Percentiles rank a stretch among this genome's conserved stretches.
Conservation (phyloP, 305 asterid genomes). For the Nicotiana rustica region DNA sequence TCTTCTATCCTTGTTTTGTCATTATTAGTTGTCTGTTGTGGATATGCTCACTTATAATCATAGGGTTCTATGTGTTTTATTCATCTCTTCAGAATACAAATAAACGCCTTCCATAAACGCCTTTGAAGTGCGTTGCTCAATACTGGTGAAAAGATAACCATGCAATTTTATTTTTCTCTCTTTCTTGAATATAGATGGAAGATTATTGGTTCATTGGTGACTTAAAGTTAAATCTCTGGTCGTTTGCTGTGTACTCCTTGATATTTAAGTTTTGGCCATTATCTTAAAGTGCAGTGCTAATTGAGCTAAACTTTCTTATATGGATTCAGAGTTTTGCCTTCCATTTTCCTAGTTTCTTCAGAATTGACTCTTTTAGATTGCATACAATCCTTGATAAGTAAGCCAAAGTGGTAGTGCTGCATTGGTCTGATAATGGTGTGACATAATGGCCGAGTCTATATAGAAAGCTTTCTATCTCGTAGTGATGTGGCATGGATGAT, state of each 20-base stretch:
- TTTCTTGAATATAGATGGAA: constrained; percentile 7
- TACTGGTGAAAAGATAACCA: constrained; percentile 25
- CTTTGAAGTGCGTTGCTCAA: constrained; percentile 5
- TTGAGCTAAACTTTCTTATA: neutral
- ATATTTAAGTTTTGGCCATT: neutral
- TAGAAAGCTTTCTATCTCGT: neutral
- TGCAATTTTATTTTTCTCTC: neutral
- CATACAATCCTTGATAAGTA: constrained; percentile 4
- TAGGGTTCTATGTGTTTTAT: neutral
- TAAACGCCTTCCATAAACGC: neutral
- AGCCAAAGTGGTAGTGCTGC: neutral
- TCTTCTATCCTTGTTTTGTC: constrained; percentile 29
- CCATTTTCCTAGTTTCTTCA: constrained; percentile 17
- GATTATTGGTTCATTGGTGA: neutral
- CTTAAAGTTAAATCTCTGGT: constrained; percentile 17
- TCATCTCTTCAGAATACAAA: constrained; percentile 4
- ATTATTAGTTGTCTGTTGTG: constrained; percentile 2
- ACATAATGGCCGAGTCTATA: neutral
- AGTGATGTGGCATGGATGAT: constrained; percentile 16
- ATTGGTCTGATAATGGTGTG: constrained; percentile 18
- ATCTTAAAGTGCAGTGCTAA: constrained; percentile 25
- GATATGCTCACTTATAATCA: constrained; percentile 5
- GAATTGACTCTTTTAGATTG: constrained; percentile 25
- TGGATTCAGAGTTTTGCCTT: constrained; percentile 1
- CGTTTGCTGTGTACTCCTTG: constrained; percentile 14